Evolutionary conservation across 257 asterid species (phyloP), one percentile per base, ranked within the genome.

Genomic region (Rubia yunnanensis): DNA sequence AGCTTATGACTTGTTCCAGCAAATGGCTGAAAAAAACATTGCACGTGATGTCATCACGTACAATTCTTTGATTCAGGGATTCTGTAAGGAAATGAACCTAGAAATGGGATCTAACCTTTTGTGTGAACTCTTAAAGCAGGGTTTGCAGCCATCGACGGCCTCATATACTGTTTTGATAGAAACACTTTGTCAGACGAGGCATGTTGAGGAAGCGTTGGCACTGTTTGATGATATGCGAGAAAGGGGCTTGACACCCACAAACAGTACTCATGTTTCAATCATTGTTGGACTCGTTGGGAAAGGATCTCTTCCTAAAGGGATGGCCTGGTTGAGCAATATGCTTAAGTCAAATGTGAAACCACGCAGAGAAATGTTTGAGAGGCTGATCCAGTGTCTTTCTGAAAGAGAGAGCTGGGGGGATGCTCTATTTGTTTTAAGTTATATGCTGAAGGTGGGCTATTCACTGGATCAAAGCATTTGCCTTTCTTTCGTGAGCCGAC

Each of bases 181-280:
- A 48, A 75, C 67, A 66, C 83, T 89, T 27, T 83, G 86, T 70
- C 76, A 78, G 27, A 62, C 24, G 4, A 87, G 91, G n/a, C 73
- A 59, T 35, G 80, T 80, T 71, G 73, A 72, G 38, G 88, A 89
- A 72, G 90, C 83, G 2, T 79, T 70, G 66, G 78, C 58, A 32
- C 66, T 89, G 70, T 86, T 83, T 89, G 68, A 60, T 15, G 90
- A 86, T 58, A 83, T 84, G 86, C 75, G 50, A n/a, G 76, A 77
- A 60, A 75, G 77, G 73, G 86, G 87, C 38, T 71, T 84, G 52
- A 68, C 66, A 65, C 88, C 82, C 11, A 67, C 78, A 6, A 27
- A 46, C 15, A 46, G 49, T 24, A 53, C 79, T 64, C 36, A 82
- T 63, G 79, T 82, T 70, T 71, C 81, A 38, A 73, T 88, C 52